These are phyloP conservation scores for Fusarium pseudocircinatum DNA, from an alignment of 2,329 filamentous ascomycete genomes.

Conservation along the genomic window DNA sequence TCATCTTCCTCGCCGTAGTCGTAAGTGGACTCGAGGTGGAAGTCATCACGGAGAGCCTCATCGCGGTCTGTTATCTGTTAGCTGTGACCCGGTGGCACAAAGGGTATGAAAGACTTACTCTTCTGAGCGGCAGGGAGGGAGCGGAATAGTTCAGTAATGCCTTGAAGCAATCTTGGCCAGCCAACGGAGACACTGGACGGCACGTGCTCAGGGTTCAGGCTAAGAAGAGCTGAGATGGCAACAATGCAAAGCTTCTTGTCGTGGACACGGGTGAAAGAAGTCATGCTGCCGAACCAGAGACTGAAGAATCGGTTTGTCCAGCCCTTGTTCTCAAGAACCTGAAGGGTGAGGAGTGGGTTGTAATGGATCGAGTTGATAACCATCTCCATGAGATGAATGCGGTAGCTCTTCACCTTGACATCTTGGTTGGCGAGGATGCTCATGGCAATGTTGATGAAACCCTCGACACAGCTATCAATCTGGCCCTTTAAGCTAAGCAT, in stretches of 20 bases:
- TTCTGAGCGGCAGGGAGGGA: slow-evolving; percentile 88
- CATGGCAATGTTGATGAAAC: slow-evolving; percentile 93
- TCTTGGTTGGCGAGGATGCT: slow-evolving; percentile 78
- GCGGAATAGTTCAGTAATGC: slow-evolving; percentile 90
- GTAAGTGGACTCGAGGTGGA: slow-evolving; percentile 72
- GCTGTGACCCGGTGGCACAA: neutral
- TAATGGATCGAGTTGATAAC: slow-evolving; percentile 99
- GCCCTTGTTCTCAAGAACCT: slow-evolving; percentile 86
- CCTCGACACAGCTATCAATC: slow-evolving; percentile 87
- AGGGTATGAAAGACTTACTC: slow-evolving; percentile 63
- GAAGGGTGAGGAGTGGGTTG: slow-evolving; percentile 85
- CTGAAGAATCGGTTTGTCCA: slow-evolving; percentile 99
- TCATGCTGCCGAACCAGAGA: slow-evolving; percentile 96
- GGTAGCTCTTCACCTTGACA: slow-evolving; percentile 89
- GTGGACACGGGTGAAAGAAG: slow-evolving; percentile 91
- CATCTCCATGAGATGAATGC: slow-evolving; percentile 98
- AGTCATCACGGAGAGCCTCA: slow-evolving; percentile 90
- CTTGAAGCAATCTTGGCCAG: slow-evolving; percentile 90
- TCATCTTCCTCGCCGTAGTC: slow-evolving; percentile 80
- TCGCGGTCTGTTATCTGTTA: slow-evolving; percentile 74
- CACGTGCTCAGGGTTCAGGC: slow-evolving; percentile 81
- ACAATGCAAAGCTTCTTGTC: slow-evolving; percentile 99
- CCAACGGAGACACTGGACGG: slow-evolving; percentile 93
- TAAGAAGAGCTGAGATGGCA: slow-evolving; percentile 87
- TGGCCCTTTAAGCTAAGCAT: slow-evolving; percentile 93